Evolutionary conservation across 441 rosid genomes (phyloP), one percentile per base, ranked within the genome.

Genomic region (Mallotus japonicus): DNA sequence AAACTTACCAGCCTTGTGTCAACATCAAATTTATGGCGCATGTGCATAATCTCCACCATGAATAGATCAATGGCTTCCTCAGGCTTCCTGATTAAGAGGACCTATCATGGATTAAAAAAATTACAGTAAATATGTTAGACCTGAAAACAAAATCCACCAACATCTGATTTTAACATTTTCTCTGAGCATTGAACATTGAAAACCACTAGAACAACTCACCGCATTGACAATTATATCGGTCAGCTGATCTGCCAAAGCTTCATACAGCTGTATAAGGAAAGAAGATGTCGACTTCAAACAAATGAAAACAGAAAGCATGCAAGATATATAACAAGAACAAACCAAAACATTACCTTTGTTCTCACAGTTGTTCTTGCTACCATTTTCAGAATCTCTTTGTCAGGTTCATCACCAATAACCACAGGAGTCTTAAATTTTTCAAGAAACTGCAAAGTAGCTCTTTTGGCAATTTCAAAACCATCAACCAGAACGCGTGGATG

Each of bases 41-140:
- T 95, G 87, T 92, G 96, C 98, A 92, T 95, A 55, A 92, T 89
- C 87, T 95, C 99, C 76, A 95, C 97, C 97, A 95, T 92, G 78
- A 95, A 92, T 47, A 95, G 88, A 83, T 92, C 99, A 76, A 92
- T 86, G 62, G 89, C 83, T 76, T 92, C 93, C 81, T 90, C 90
- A 50, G 97, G 92, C 81, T 91, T 95, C 69, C 86, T 85, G 60
- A 95, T 81, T 79, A 97, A 92, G 47, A 95, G 95, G 65, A 95
- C 96, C 97, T 95, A 82, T 55, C 65, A 79, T 62, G 72, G 40
- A 19, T 44, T 40, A 40, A 50, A 69, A 57, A 67, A 61, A 69
- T 6, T 62, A 44, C 6, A 11, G 22, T 11, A 40, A 62, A n/a
- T 55, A 16, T 14, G 15, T 71, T 34, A 44, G 54, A 70, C 54